Evolutionary conservation across 2,329 filamentous ascomycete species (phyloP), one percentile per base, ranked within the genome.

Genomic region (Aaosphaeria arxii): DNA sequence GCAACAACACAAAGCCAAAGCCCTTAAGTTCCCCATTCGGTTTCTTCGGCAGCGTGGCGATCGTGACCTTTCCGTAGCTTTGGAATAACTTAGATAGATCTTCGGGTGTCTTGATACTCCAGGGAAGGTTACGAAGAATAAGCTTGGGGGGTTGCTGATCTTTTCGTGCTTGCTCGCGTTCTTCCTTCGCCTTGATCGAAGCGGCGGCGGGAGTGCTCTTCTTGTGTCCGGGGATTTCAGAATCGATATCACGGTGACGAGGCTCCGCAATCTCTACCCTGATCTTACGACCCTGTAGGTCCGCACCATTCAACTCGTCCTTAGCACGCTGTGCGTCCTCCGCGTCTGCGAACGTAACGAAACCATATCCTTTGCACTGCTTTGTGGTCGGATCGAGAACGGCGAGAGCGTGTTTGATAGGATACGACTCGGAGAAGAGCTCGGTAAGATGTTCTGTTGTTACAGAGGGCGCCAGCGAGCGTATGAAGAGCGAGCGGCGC

Each of bases 341-440:
- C 30, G 88, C 82, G 66, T 99, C 94, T 59, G 91, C 89, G 63
- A 99, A 94, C 2, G 94, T 97, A 48, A 99, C 92, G 71, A 99
- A 99, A 45, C 94, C 94, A 70, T 91, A 99, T 13, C 94, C 92
- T 66, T 89, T 87, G 11, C 90, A 96, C 58, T 85, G 77, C 65
- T 96, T 96, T 2, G 91, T 95, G 55, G 85, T 79, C 11, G 88
- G 84, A 67, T 99, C 92, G 48, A 87, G 75, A 36, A 99, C 91
- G 4, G 95, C 91, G n/a, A 88, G 89, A 45, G 94, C 92, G 71
- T 97, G 92, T 72, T 96, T 97, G 67, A 99, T 83, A 6, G 95
- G 91, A 62, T 89, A 97, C 50, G 91, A 88, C 69, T 96, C 84
- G 5, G 94, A 97, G 74, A 99, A 99, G 71, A 91, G 87, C 50